Evolutionary conservation across 2,329 filamentous ascomycete species (phyloP).

Genomic region (Xylariaceae sp.): DNA sequence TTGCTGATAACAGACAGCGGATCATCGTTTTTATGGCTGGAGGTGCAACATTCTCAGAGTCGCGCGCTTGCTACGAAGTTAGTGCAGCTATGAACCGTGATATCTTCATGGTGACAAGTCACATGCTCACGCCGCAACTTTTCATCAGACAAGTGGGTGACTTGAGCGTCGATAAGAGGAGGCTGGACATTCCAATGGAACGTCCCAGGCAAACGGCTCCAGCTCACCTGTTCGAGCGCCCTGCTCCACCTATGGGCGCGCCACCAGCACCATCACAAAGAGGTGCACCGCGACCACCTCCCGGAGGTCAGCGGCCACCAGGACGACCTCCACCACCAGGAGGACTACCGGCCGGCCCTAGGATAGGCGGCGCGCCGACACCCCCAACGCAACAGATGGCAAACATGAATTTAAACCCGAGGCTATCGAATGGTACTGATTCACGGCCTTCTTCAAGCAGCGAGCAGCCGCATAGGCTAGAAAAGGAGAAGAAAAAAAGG

Average conservation of each 20-base stretch:
- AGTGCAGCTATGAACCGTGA: constrained; percentile 76
- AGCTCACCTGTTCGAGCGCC: constrained; percentile 81
- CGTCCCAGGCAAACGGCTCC: constrained; percentile 82
- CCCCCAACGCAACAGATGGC: constrained; percentile 64
- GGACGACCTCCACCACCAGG: constrained; percentile 40
- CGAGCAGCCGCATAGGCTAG: constrained; percentile 56
- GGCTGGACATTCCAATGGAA: constrained; percentile 82
- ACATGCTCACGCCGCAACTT: constrained; percentile 87
- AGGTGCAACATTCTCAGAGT: constrained; percentile 91
- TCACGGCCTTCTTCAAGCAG: constrained; percentile 32
- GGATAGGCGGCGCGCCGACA: constrained; percentile 36
- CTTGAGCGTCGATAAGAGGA: constrained; percentile 75
- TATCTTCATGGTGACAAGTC: constrained; percentile 85
- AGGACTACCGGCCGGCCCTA: constrained; percentile 47
- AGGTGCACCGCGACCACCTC: constrained; percentile 37
- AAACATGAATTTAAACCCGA: constrained; percentile 57
- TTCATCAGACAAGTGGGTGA: constrained; percentile 86
- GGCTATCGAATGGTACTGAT: constrained; percentile 37
- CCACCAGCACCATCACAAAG: constrained; percentile 35
- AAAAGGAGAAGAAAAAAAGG: constrained; percentile 66
- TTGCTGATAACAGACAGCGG: constrained; percentile 83
- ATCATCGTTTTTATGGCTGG: constrained; percentile 95
- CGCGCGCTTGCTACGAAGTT: constrained; percentile 87
- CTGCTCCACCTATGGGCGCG: constrained; percentile 53
- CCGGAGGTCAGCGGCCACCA: constrained; percentile 39